Evolutionary conservation across 371 early-diverging fungal species (phyloP).

Genomic region (Basidiobolus meristosporus): DNA sequence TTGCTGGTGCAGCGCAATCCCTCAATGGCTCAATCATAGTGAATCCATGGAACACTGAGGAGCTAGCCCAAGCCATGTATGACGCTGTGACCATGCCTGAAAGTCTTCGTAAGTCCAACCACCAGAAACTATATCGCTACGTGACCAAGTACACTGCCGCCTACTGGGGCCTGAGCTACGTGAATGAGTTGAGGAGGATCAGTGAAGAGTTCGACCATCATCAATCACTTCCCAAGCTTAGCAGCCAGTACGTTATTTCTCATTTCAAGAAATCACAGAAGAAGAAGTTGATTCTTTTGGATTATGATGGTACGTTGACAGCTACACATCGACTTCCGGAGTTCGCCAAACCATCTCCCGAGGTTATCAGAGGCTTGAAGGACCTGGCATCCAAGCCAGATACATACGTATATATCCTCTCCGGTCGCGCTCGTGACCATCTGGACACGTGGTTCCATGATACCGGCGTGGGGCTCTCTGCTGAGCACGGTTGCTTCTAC

Average conservation of each 20-base stretch:
- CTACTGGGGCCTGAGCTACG: conserved; percentile 94
- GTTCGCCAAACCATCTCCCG: conserved; percentile 57
- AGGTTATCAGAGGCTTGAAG: conserved; percentile 42
- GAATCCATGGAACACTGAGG: conserved; percentile 98
- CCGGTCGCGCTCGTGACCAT: conserved; percentile 66
- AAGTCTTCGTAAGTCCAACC: conserved; percentile 58
- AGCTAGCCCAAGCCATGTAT: conserved; percentile 76
- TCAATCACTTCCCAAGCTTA: background rate
- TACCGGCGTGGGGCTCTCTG: conserved; percentile 69
- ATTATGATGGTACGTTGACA: conserved; percentile 90
- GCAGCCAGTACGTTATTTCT: background rate
- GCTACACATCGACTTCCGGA: conserved; percentile 70
- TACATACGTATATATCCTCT: conserved; percentile 82
- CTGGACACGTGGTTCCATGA: conserved; percentile 79
- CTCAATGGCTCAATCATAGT: conserved; percentile 90
- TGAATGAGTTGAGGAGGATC: conserved; percentile 42
- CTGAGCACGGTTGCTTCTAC: conserved; percentile 91
- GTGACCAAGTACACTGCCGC: conserved; percentile 96
- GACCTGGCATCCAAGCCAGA: conserved; percentile 48
- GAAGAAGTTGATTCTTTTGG: conserved; percentile 58
- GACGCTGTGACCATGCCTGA: conserved; percentile 86
- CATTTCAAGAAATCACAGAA: conserved; percentile 7
- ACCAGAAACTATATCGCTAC: conserved; percentile 81
- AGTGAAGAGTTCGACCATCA: background rate
- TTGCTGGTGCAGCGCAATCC: conserved; percentile 98